Base-by-base conservation (phyloP, 345 rosid species). In the Lagerstroemia speciosa region DNA sequence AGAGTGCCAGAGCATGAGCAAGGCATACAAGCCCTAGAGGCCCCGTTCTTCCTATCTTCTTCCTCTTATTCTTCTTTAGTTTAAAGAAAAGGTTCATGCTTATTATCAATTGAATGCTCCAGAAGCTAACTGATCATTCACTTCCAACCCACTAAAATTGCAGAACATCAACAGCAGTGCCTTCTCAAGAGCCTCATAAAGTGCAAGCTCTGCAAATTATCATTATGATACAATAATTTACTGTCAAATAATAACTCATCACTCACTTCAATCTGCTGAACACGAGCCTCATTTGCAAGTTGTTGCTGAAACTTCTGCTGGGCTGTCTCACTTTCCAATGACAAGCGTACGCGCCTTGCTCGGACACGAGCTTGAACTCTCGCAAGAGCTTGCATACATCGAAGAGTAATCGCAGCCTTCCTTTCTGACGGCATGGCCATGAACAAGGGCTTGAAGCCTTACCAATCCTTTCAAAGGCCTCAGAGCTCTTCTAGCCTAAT, bases 301-400 rank as follows among this genome's bases (percentile, higher is more conserved):
- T 90, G 92, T 63, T 88, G 90, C 84, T 95, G 96, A 79, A 79
- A 78, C 62, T 81, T 90, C 70, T 87, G 89, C 70, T 86, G 89
- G 30, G 82, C 74, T 1, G 92, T 90, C 79, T 95, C 84, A 85
- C 91, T 84, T 80, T 95, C 98, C 83, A 95, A 77, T 36, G 98
- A 86, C 40, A 95, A 71, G 66, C 99, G 99, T 73, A 92, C 96
- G 60, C 92, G 97, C 78, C 99, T 88, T 52, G 99, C 98, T 15
- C 97, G 87, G 30, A 92, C 94, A 76, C 98, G 98, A 69, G 98
- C 99, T 81, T 95, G 99, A 80, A 95, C 99, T 78, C 98, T 90
- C 69, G 90, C 99, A 57, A 95, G 83, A 36, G 99, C 99, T 92
- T 95, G 97, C 99, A 95, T 95, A 78, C 99, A 90, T 73, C 98